phyloP scores from a whole-genome alignment of 1,139 yeast species.

The Yamadazyma aaseri region DNA sequence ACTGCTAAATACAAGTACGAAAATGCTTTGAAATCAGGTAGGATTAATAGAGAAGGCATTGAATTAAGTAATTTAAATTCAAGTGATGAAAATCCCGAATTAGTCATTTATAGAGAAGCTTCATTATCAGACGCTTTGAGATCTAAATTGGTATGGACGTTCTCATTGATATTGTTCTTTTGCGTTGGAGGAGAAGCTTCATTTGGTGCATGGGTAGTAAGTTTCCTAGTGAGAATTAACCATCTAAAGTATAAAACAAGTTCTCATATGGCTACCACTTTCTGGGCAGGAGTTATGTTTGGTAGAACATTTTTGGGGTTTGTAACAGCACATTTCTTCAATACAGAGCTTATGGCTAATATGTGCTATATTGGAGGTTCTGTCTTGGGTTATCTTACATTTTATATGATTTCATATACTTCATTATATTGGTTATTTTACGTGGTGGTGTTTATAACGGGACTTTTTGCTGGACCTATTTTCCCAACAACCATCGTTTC shows the following conservation, averaged over 20 bases:
- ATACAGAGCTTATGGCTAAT: constrained; percentile 47
- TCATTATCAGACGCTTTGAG: constrained; percentile 33
- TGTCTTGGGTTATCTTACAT: constrained; percentile 29
- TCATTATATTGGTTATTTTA: constrained; percentile 29
- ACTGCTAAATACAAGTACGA: constrained; percentile 50
- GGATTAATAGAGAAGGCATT: constrained; percentile 7
- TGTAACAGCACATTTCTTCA: constrained; percentile 51
- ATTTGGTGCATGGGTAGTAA: constrained; percentile 67
- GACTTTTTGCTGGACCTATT: constrained; percentile 74
- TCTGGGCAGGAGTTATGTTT: constrained; percentile 63
- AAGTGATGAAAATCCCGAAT: constrained; percentile 16
- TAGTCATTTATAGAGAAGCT: constrained; percentile 15
- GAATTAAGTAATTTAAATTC: constrained; percentile 14
- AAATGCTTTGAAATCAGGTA: constrained; percentile 15
- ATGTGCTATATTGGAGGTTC: constrained; percentile 27
- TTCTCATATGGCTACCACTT: constrained; percentile 60
- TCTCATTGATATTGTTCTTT: constrained; percentile 51
- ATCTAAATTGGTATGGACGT: constrained; percentile 45
- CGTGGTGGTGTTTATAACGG: constrained; percentile 51
- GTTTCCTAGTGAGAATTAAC: constrained; percentile 54
- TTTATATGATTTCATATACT: constrained; percentile 18
- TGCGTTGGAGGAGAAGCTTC: constrained; percentile 71
- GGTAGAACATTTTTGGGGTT: constrained; percentile 64
- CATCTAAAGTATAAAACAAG: constrained; percentile 43
- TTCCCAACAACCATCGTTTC: constrained; percentile 76